A percentile compares a stretch with the other conserved stretches of the same genome.
These are phyloP conservation scores for Hygrophorus russula DNA, from an alignment of 768 basidiomycete genomes.

Conservation along the genomic window DNA sequence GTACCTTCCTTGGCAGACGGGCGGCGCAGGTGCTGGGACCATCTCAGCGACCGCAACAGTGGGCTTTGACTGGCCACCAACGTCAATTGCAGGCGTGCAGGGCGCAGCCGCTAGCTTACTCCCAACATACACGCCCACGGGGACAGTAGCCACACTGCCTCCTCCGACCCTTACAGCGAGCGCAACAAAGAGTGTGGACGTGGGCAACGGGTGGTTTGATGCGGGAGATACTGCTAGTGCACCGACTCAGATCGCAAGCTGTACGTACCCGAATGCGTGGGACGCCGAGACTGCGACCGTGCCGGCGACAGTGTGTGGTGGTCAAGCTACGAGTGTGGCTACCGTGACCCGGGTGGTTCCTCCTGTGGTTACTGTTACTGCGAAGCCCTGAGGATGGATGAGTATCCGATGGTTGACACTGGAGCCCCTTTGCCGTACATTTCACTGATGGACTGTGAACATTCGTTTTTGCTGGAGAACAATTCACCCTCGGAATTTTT, in stretches of 20 bases:
- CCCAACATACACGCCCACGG: slow-evolving; percentile 66
- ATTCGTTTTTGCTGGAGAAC: too few species aligned
- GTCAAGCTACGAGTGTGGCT: background rate
- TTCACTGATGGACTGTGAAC: too few species aligned
- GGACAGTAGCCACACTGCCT: slow-evolving; percentile 54
- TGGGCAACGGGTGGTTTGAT: slow-evolving; percentile 58
- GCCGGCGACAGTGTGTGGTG: slow-evolving; percentile 18
- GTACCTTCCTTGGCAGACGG: slow-evolving; percentile 63
- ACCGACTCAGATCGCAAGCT: slow-evolving; percentile 45
- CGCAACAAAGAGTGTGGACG: slow-evolving; percentile 13
- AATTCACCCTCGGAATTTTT: too few species aligned
- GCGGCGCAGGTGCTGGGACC: slow-evolving; percentile 59
- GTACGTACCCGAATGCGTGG: slow-evolving; percentile 43
- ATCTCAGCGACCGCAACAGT: slow-evolving; percentile 41
- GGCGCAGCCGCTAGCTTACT: slow-evolving; percentile 32
- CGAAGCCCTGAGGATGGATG: background rate
- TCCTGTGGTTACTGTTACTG: background rate
- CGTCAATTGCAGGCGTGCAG: slow-evolving; percentile 39
- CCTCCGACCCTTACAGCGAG: slow-evolving; percentile 35
- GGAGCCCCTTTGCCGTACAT: too few species aligned
- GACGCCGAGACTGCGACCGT: slow-evolving; percentile 22
- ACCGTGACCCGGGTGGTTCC: too few species aligned
- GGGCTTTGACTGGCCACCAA: slow-evolving; percentile 58
- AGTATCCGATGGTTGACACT: too few species aligned
- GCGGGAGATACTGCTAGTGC: slow-evolving; percentile 49